Base-by-base conservation (phyloP, 2,329 filamentous ascomycete species). In the Hortaea werneckii region DNA sequence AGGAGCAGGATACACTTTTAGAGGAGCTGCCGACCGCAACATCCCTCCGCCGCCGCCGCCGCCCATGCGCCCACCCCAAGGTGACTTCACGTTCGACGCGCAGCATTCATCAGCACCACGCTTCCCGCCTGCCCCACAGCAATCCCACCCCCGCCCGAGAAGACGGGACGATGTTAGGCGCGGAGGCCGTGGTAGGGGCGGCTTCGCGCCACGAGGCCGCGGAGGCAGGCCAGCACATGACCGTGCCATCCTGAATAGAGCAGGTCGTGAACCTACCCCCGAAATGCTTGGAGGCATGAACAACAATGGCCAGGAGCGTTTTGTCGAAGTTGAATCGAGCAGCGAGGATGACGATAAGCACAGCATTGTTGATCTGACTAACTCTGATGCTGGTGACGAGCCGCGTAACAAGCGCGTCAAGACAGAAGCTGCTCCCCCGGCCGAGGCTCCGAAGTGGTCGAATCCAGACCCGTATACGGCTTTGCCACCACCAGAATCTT, bases 391-490 rank as follows among this genome's bases (percentile, higher is more conserved):
- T 29, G 54, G 48, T 13, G 52, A 59, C 13, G 52, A 47, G 8
- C 53, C 58, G 10, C 53, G 54, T 27, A 35, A n/a, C n/a, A 65
- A 65, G 50, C 60, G 63, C 28, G 48, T 48, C 30, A 63, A 59
- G 43, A 50, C 51, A 9, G 46, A 51, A 10, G 44, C 46, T 13
- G 38, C 48, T 8, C 49, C 46, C 32, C 60, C 49, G 20, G 46
- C 40, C 11, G 54, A 66, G 38, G 62, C 60, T 13, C 87, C 88
- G 3, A 88, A 85, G 64, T 96, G 90, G 90, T 95, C 88, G 4
- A 96, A 96, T 56, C 89, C 90, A 3, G 90, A 96, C 62, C 88
- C 89, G 0, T 95, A 96, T 65, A 94, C 87, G 5, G 85, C 80
- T 2, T 72, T 95, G 7, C 90, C 90, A 6, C 88, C 87, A 5